Percentiles rank a stretch among this genome's conserved stretches.
phyloP scores from a whole-genome alignment of 1,139 yeast species.

The Debaryomyces subglobosus region DNA sequence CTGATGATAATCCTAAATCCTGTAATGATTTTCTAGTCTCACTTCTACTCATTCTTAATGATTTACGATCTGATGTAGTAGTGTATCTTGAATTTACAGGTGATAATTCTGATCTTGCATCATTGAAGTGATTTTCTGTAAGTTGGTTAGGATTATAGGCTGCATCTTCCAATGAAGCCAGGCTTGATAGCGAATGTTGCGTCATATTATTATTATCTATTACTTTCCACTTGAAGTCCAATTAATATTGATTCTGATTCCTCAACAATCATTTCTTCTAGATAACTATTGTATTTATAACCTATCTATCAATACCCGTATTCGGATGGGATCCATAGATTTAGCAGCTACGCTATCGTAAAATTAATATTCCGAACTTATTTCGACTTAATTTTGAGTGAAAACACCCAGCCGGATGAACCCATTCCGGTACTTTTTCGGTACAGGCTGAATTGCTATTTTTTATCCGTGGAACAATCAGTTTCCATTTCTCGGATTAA shows the following conservation, averaged over 20 bases:
- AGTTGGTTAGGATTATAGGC: conserved; percentile 4
- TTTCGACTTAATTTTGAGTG: neutral
- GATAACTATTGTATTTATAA: neutral
- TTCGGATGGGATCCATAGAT: neutral
- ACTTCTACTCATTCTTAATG: conserved; percentile 37
- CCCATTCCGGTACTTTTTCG: conserved; percentile 6
- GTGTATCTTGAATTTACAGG: conserved; percentile 15
- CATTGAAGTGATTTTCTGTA: conserved; percentile 27
- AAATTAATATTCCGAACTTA: neutral
- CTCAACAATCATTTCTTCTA: neutral
- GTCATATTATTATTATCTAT: neutral
- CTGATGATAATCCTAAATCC: conserved; percentile 59
- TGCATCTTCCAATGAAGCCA: neutral
- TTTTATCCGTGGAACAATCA: conserved; percentile 1
- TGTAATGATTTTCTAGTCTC: conserved; percentile 73
- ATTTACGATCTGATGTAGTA: conserved; percentile 5
- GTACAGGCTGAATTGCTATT: neutral
- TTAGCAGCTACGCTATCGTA: neutral
- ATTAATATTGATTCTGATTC: neutral
- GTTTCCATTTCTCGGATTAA: neutral
- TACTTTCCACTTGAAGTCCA: neutral
- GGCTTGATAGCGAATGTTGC: neutral
- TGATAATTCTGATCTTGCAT: conserved; percentile 47
- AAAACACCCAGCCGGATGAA: neutral
- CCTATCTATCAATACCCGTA: conserved; percentile 1